Percentiles rank a stretch among this genome's conserved stretches.
These are phyloP conservation scores for Herpetomonas tarakana DNA, from an alignment of 208 protist genomes.

Conservation along the genomic window DNA sequence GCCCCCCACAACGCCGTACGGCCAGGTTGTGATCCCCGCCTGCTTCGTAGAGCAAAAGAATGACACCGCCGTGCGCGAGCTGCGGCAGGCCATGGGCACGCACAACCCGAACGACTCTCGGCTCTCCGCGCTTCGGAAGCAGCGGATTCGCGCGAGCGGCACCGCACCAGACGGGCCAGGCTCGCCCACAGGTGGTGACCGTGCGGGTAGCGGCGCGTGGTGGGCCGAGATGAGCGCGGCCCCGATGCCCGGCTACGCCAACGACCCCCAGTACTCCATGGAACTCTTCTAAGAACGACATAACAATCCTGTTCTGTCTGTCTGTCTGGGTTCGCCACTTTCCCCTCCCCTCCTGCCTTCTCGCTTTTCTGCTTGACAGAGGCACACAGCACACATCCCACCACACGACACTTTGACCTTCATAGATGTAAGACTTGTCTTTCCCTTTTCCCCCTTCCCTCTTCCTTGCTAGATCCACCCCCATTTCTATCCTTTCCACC, in stretches of 20 bases:
- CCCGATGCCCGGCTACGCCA: constrained; percentile 75
- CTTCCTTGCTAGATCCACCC: no score
- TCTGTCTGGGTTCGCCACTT: constrained; percentile 6
- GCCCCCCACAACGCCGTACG: constrained; percentile 62
- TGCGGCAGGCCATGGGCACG: constrained; percentile 80
- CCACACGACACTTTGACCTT: no score
- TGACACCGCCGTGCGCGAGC: constrained; percentile 80
- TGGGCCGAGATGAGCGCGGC: constrained; percentile 82
- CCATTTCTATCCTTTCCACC: no score
- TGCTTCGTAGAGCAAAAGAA: constrained; percentile 89
- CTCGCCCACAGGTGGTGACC: constrained; percentile 5
- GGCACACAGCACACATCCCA: no score
- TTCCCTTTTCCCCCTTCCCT: no score
- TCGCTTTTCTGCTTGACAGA: constrained; percentile 16
- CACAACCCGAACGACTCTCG: constrained; percentile 62
- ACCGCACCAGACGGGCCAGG: no score
- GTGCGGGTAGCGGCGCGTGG: constrained; percentile 54
- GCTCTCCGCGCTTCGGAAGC: constrained; percentile 31
- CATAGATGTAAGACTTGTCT: no score
- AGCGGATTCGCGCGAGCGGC: constrained; percentile 37
- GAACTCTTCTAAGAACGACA: constrained; percentile 88
- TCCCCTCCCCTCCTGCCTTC: no score
- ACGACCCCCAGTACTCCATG: constrained; percentile 90
- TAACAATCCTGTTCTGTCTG: no score
- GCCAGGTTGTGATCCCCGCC: constrained; percentile 70